Conservation (phyloP, 192 early-diverging fungal genomes). For the Thoreauomyces humboldtii region DNA sequence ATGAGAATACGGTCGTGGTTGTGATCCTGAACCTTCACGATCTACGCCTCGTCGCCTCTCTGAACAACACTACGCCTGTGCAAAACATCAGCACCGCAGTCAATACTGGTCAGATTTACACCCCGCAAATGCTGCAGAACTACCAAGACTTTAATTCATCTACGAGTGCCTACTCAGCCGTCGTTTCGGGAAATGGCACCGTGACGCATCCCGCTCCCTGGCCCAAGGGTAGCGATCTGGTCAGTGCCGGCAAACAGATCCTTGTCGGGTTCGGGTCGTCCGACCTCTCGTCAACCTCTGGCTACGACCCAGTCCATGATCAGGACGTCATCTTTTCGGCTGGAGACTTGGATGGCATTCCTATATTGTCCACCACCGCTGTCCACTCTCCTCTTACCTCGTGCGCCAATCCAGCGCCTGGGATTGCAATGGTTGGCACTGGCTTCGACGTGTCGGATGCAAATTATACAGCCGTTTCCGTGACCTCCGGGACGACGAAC, state of each 20-base stretch:
- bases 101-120: constrained; percentile 13
- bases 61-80: too few relatives aligned
- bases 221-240: constrained; percentile 9
- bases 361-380: neutral
- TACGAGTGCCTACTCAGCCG: constrained; percentile 7
- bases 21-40: constrained; percentile 22
- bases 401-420: constrained; percentile 11
- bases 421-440: constrained; percentile 21
- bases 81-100: too few relatives aligned
- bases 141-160: neutral
- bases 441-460: constrained; percentile 7
- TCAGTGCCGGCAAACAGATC: constrained; percentile 10
- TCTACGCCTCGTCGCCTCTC: neutral
- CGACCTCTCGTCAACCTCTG: neutral
- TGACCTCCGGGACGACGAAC: neutral
- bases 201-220: constrained; percentile 10
- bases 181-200: neutral
- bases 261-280: constrained; percentile 17
- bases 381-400: constrained; percentile 1
- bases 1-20: neutral
- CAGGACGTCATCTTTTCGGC: constrained; percentile 8
- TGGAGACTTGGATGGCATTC: neutral
- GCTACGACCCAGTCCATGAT: constrained; percentile 8
- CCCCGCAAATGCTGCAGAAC: constrained; percentile 10
- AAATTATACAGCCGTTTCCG: neutral